phyloP scores from a whole-genome alignment of 108 stramenopile genomes.

The Chaetoceros muelleri region DNA sequence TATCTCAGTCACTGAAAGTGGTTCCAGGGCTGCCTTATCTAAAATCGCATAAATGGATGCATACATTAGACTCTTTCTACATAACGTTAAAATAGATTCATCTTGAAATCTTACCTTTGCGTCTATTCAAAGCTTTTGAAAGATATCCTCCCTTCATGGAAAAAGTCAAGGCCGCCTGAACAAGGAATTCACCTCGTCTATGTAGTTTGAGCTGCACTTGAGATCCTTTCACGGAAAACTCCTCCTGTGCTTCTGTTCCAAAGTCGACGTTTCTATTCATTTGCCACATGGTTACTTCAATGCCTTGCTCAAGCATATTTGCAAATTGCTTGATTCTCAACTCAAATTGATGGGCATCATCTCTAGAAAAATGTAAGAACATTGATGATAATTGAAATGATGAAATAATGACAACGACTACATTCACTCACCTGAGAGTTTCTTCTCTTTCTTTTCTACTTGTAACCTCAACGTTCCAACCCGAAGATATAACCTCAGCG shows the following conservation, averaged over 20 bases:
- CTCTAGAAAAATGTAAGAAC: slow-evolving; percentile 19
- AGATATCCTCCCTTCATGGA: slow-evolving; percentile 76
- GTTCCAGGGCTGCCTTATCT: slow-evolving; percentile 71
- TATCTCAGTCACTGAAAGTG: slow-evolving; percentile 79
- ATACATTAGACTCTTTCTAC: background rate
- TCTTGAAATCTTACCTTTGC: slow-evolving; percentile 32
- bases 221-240: slow-evolving; percentile 72
- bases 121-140: slow-evolving; percentile 72
- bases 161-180: slow-evolving; percentile 71
- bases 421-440: slow-evolving; percentile 41
- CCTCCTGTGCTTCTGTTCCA: slow-evolving; percentile 41
- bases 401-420: background rate
- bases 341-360: slow-evolving; percentile 74
- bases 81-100: background rate
- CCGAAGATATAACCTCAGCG: slow-evolving; percentile 57
- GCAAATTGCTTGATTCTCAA: slow-evolving; percentile 54
- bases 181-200: slow-evolving; percentile 60
- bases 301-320: slow-evolving; percentile 62
- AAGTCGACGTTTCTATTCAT: slow-evolving; percentile 51
- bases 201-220: slow-evolving; percentile 73
- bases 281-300: slow-evolving; percentile 85
- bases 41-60: background rate
- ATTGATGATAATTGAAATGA: background rate
- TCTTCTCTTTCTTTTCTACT: slow-evolving; percentile 79
- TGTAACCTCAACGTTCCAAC: slow-evolving; percentile 72